Base-by-base conservation (phyloP, 495 filamentous ascomycete species). In the Oidiodendron maius region DNA sequence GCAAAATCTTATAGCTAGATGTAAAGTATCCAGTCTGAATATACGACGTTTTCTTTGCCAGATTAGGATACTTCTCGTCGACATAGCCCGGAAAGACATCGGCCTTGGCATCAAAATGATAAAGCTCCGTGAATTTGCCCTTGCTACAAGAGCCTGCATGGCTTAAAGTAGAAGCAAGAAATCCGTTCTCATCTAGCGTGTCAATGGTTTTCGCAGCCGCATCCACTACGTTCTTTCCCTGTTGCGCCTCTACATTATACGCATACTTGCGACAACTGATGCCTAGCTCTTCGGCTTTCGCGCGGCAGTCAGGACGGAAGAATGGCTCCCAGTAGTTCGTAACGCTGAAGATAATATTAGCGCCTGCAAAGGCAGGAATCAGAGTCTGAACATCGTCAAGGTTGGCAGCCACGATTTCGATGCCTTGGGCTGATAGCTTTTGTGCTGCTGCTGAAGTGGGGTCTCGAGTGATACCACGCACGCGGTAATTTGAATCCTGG, bases 281-380 rank as follows among this genome's bases (percentile, higher is more conserved):
- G 46, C 38, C 30, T 45, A 56, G 26, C 34, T 49, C 53, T 37
- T 54, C 52, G 2, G 65, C 61, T 23, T 55, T 57, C n/a, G 49
- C 47, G 25, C 45, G 23, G 40, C 51, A 55, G 32, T 56, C 52
- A 3, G 64, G 62, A 23, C 56, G 54, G 25, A 55, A 49, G 53
- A 65, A 54, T 4, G 56, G 35, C 1, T 41, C 41, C 67, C 67
- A 71, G 62, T 74, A 80, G 37, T 82, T 73, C 0, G 77, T 81
- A 42, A 73, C 70, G 37, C 65, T 61, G 53, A 77, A 82, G 58
- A 80, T 71, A 23, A 63, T 68, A 44, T 67, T 62, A 3, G 69
- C 71, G 23, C 67, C 70, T 18, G 56, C 32, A 52, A 82, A 72
- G 16, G 76, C 78, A 8, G 28, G 26, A 4, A 57, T 52, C 1